phyloP scores from a whole-genome alignment of 495 filamentous ascomycete genomes.

The Podospora didyma region DNA sequence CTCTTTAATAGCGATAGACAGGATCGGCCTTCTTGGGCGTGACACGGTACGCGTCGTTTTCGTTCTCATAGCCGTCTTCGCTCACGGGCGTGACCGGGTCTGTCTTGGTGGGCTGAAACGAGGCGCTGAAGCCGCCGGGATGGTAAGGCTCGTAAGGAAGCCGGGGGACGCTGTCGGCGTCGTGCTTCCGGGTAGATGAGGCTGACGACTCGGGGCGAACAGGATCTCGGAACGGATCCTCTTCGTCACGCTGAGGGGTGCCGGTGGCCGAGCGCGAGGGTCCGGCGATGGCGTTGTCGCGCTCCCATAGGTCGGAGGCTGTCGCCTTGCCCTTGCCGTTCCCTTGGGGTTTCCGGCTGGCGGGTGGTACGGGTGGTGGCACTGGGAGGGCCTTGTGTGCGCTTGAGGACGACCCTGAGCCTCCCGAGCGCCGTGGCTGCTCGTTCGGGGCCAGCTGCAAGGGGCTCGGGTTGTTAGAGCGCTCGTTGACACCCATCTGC shows the following conservation, averaged over 20 bases:
- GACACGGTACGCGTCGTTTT: constrained; percentile 19
- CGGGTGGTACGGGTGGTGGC: constrained; percentile 16
- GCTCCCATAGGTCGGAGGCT: constrained; percentile 15
- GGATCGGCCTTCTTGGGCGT: constrained; percentile 28
- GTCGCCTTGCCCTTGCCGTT: constrained; percentile 44
- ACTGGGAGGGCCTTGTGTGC: background rate
- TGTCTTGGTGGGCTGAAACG: constrained; percentile 6
- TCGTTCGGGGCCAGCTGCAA: background rate
- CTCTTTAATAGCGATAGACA: constrained; percentile 35
- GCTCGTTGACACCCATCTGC: constrained; percentile 26
- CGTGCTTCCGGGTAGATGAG: constrained; percentile 14
- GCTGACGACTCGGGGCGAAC: constrained; percentile 16
- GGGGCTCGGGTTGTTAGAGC: constrained; percentile 15
- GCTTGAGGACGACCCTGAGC: background rate
- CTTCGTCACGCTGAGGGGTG: constrained; percentile 30
- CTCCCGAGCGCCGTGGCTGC: background rate
- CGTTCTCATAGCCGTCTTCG: constrained; percentile 16
- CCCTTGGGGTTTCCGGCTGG: constrained; percentile 14
- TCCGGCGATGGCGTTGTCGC: constrained; percentile 14
- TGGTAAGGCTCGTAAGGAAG: constrained; percentile 49
- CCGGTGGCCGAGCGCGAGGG: constrained; percentile 35
- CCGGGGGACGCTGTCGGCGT: constrained; percentile 5
- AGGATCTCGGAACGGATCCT: constrained; percentile 48
- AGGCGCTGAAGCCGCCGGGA: constrained; percentile 37
- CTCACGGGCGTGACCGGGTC: constrained; percentile 25